A percentile compares a stretch with the other conserved stretches of the same genome.
These are phyloP conservation scores for Crithidia sp. DNA, from an alignment of 208 protist species.

Conservation along the genomic window DNA sequence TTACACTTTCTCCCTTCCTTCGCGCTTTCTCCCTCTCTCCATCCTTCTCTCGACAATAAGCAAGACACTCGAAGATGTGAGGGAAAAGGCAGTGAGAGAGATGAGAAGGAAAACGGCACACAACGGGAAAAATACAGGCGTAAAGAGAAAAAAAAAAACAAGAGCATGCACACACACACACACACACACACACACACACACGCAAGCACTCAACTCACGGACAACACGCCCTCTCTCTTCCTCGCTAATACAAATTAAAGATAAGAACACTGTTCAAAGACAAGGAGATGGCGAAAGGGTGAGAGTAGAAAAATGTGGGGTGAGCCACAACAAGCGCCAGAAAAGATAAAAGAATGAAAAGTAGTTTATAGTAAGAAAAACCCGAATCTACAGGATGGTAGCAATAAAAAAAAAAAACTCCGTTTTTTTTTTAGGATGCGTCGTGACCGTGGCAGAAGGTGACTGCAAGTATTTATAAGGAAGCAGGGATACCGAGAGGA, in stretches of 20 bases:
- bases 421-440: neutral
- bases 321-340: too few relatives aligned
- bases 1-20: too few relatives aligned
- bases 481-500: too few relatives aligned
- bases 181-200: slow-evolving; percentile 1
- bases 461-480: too few relatives aligned
- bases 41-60: neutral
- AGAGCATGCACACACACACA: neutral
- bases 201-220: neutral
- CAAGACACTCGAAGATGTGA: neutral
- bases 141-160: slow-evolving; percentile 3
- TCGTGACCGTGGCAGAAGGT: too few relatives aligned
- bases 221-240: neutral
- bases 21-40: too few relatives aligned
- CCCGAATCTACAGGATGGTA: neutral
- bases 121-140: neutral
- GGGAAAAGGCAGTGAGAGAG: slow-evolving; percentile 13
- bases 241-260: neutral
- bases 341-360: neutral
- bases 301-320: too few relatives aligned
- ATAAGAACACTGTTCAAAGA: neutral
- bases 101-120: neutral
- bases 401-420: neutral
- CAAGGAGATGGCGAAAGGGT: neutral
- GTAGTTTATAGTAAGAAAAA: neutral